Conservation (phyloP, 331 rosid genomes). For the Arachis monticola region DNA sequence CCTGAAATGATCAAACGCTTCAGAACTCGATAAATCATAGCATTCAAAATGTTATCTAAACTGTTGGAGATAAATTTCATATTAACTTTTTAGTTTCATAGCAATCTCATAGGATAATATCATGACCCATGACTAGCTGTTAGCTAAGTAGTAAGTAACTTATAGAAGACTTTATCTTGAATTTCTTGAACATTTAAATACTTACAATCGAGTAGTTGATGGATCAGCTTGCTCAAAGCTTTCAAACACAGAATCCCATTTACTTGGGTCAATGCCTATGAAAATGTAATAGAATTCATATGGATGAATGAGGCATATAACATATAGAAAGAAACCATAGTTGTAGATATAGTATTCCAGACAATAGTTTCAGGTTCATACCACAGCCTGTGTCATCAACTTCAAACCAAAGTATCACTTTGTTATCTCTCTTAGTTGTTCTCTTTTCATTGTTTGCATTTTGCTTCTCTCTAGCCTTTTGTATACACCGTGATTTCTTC, state of each 20-base stretch:
- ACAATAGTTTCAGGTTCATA: slow-evolving; percentile 49
- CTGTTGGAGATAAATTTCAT: slow-evolving; percentile 24
- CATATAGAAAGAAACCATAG: slow-evolving; percentile 19
- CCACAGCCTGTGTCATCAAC: slow-evolving; percentile 98
- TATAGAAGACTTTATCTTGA: slow-evolving; percentile 5
- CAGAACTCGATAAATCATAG: slow-evolving; percentile 18
- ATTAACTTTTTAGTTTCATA: slow-evolving; percentile 19
- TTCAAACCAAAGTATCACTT: slow-evolving; percentile 89
- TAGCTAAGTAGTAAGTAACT: background rate
- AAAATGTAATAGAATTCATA: background rate
- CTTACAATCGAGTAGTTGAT: slow-evolving; percentile 95
- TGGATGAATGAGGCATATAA: background rate
- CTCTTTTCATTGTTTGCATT: slow-evolving; percentile 61
- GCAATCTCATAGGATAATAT: slow-evolving; percentile 10
- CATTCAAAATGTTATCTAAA: slow-evolving; percentile 29
- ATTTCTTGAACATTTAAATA: slow-evolving; percentile 33
- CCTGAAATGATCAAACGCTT: slow-evolving; percentile 61
- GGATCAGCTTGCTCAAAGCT: slow-evolving; percentile 99
- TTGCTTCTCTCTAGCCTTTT: slow-evolving; percentile 67
- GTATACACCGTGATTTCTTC: slow-evolving; percentile 60
- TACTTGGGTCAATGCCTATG: slow-evolving; percentile 89
- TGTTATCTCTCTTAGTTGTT: slow-evolving; percentile 60
- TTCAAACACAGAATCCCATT: slow-evolving; percentile 98
- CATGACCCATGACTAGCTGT: slow-evolving; percentile 15
- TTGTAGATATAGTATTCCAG: slow-evolving; percentile 10